Evolutionary conservation across 768 basidiomycete genomes (phyloP).

Genomic region (Podaxis sp.): DNA sequence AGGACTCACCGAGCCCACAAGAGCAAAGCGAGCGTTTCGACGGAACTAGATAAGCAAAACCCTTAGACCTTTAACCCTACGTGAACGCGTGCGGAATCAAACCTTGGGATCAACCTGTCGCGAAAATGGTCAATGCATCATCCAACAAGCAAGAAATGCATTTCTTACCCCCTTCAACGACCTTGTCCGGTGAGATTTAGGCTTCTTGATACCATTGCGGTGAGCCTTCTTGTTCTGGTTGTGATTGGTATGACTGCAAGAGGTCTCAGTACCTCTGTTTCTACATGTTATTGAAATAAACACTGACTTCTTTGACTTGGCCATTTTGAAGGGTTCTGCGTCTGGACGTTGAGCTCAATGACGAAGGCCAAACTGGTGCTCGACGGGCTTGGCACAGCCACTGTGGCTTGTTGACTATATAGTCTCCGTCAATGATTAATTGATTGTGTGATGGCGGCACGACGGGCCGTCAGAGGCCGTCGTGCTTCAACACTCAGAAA

Average conservation of each 20-base stretch:
- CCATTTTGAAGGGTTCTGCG: conserved; percentile 58
- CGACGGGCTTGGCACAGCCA: conserved; percentile 34
- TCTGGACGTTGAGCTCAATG: conserved; percentile 24
- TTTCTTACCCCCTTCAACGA: conserved; percentile 89
- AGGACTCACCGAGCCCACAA: conserved; percentile 68
- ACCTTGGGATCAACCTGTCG: conserved; percentile 81
- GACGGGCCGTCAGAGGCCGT: too few species aligned
- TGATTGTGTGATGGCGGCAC: too few species aligned
- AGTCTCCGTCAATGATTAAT: conserved; percentile 20
- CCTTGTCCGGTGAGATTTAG: conserved; percentile 67
- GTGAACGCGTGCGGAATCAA: conserved; percentile 20
- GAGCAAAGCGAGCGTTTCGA: conserved; percentile 74
- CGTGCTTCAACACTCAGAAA: too few species aligned
- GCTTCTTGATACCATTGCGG: conserved; percentile 94
- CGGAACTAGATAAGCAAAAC: conserved; percentile 60
- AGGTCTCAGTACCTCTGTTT: conserved; percentile 13
- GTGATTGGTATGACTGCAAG: conserved; percentile 82
- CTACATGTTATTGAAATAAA: not conserved
- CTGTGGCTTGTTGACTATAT: conserved; percentile 44
- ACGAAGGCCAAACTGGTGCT: not conserved
- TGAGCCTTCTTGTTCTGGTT: conserved; percentile 98
- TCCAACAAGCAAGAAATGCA: conserved; percentile 4
- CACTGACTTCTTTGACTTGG: conserved; percentile 96
- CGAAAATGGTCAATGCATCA: conserved; percentile 10
- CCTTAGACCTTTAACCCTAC: conserved; percentile 13